A percentile compares a stretch with the other conserved stretches of the same genome.
phyloP scores from a whole-genome alignment of 2,329 filamentous ascomycete species.

The Penicillium corylophilum region DNA sequence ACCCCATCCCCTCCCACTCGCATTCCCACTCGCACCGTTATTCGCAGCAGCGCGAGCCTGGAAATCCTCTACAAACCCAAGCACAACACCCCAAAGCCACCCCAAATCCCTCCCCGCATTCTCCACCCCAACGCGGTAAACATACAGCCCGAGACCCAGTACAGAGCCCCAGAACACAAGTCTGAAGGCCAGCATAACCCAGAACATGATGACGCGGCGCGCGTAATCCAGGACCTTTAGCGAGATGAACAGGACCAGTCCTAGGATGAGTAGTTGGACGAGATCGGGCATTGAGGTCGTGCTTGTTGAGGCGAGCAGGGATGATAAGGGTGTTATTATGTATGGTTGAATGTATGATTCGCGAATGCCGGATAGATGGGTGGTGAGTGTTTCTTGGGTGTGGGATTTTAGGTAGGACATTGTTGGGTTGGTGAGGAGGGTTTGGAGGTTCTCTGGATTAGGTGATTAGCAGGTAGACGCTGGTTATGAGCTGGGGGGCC shows the following conservation, averaged over 20 bases:
- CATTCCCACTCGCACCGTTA: constrained; percentile 33
- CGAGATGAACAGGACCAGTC: constrained; percentile 62
- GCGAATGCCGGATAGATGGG: constrained; percentile 27
- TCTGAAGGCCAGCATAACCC: constrained; percentile 65
- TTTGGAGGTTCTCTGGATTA: constrained; percentile 26
- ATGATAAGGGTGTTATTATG: constrained; percentile 43
- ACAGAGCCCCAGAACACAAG: constrained; percentile 65
- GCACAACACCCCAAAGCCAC: constrained; percentile 63
- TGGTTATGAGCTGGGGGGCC: neutral
- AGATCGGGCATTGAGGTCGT: constrained; percentile 35
- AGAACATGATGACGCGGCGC: constrained; percentile 71
- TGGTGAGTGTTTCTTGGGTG: constrained; percentile 19
- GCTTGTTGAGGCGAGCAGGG: constrained; percentile 30
- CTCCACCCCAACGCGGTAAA: constrained; percentile 48
- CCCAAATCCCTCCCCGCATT: constrained; percentile 35
- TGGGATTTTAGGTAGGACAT: constrained; percentile 15
- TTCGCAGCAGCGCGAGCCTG: constrained; percentile 32
- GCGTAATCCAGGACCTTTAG: constrained; percentile 67
- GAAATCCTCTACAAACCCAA: constrained; percentile 63
- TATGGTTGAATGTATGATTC: constrained; percentile 50
- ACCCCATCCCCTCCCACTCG: neutral
- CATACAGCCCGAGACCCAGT: constrained; percentile 53
- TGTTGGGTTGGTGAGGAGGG: constrained; percentile 17
- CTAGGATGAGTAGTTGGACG: constrained; percentile 47
- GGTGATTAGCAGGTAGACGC: too few relatives aligned